Conservation (phyloP, 768 basidiomycete genomes). For the Pulveroboletus ravenelii region DNA sequence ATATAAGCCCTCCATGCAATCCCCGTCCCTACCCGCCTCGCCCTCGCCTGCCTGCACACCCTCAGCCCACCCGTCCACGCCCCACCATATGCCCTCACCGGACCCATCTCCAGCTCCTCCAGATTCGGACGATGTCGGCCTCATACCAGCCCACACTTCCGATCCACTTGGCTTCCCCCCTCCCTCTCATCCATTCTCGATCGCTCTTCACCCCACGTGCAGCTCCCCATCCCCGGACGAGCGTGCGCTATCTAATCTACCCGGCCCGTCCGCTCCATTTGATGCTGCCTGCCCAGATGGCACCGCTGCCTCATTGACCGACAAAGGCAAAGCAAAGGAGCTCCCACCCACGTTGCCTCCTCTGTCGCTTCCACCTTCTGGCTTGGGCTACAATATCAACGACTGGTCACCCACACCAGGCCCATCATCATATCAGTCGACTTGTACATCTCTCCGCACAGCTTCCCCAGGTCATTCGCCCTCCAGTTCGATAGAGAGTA, state of each 20-base stretch:
- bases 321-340: conserved; percentile 54
- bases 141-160: not conserved
- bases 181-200: conserved; percentile 7
- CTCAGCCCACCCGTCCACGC: conserved; percentile 13
- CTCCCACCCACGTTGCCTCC: conserved; percentile 61
- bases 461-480: conserved; percentile 18
- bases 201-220: conserved; percentile 1
- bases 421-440: conserved; percentile 35
- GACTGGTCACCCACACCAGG: conserved; percentile 34
- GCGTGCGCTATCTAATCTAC: conserved; percentile 25
- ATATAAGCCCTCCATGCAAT: conserved; percentile 9
- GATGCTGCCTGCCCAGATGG: conserved; percentile 9
- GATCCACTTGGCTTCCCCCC: conserved; percentile 12
- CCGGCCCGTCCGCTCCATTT: conserved; percentile 14
- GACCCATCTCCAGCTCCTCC: conserved; percentile 1
- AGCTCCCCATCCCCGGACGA: conserved; percentile 5
- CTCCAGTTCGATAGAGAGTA: conserved; percentile 10
- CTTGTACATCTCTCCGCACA: conserved; percentile 36
- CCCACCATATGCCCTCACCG: conserved; percentile 6
- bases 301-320: conserved; percentile 25
- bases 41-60: conserved; percentile 3
- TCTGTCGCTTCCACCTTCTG: conserved; percentile 53
- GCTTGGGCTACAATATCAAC: conserved; percentile 41
- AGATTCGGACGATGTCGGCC: not conserved
- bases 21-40: not conserved